Conservation (phyloP, 352 stramenopile species). For the Plasmopara halstedii region DNA sequence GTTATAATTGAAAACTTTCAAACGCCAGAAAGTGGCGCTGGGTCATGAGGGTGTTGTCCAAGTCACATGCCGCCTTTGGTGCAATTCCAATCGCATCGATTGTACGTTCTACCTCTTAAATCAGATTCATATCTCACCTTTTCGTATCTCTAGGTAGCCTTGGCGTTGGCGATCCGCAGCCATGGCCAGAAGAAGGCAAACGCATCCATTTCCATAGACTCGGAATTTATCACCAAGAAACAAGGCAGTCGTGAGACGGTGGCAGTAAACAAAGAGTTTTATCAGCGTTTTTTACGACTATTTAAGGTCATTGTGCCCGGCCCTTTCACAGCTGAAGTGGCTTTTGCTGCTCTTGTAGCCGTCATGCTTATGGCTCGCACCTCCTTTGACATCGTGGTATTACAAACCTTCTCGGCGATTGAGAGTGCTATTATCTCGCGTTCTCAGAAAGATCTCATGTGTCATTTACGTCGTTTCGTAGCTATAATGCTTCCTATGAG, state of each 20-base stretch:
- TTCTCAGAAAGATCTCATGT: conserved; percentile 53
- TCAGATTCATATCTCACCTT: background rate
- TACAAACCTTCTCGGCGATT: conserved; percentile 71
- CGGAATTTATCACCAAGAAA: conserved; percentile 73
- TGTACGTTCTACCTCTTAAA: conserved; percentile 16
- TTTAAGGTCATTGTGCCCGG: conserved; percentile 70
- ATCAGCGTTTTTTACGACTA: conserved; percentile 49
- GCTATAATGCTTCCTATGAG: conserved; percentile 70
- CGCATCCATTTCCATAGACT: conserved; percentile 38
- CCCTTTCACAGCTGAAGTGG: conserved; percentile 59
- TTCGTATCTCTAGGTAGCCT: conserved; percentile 27
- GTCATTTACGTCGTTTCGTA: conserved; percentile 66
- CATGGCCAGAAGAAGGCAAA: conserved; percentile 51
- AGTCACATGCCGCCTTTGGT: conserved; percentile 35
- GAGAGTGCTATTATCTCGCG: conserved; percentile 70
- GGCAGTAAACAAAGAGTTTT: conserved; percentile 67
- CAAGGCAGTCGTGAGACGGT: conserved; percentile 56
- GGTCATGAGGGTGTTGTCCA: conserved; percentile 53
- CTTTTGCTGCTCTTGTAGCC: conserved; percentile 55
- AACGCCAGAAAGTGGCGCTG: no score
- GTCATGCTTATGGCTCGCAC: conserved; percentile 54
- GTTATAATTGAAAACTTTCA: no score
- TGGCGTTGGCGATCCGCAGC: conserved; percentile 60
- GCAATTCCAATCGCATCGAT: conserved; percentile 35
- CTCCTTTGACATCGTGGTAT: conserved; percentile 71